Base-by-base conservation (phyloP, 139 green algal genomes). In the Edaphochlamys debaryana region DNA sequence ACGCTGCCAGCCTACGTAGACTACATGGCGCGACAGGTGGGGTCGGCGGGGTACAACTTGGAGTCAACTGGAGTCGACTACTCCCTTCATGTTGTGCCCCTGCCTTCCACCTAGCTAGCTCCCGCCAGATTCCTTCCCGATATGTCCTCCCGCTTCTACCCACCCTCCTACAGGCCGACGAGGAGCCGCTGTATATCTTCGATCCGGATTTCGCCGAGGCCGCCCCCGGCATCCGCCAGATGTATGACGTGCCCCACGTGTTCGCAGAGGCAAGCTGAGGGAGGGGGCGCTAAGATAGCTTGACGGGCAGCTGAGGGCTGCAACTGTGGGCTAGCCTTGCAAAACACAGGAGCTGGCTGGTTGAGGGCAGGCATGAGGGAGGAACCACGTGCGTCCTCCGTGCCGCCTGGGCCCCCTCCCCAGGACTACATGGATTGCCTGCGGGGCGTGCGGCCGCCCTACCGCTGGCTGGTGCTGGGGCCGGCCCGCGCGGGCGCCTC, bases 401-500 rank as follows among this genome's bases (percentile, higher is more conserved):
- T n/a, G n/a, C n/a, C n/a, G n/a, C n/a, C n/a, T n/a, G n/a, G n/a
- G n/a, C n/a, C n/a, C n/a, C n/a, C n/a, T 45, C n/a, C 30, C 20
- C 27, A 64, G 67, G 75, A 81, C 60, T 66, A 67, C 41, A 36
- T 54, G 0, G 29, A 30, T 1, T 3, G 52, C 8, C 66, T 82
- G 27, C 41, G 67, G 17, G 29, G 6, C 38, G 56, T 17, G 19
- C 82, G 87, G 13, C 87, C 87, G 23, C 34, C 40, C n/a, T 85
- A 79, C 64, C 82, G 92, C 13, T 99, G 97, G 97, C 89, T 99
- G 66, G 98, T 99, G 69, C 78, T 96, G 19, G 97, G 97, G 0
- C 92, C 94, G 7, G 54, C 74, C 1, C 87, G 94, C n/a, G 93
- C 85, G 23, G 96, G 96, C 7, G 91, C 87, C 38, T 86, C 88